Evolutionary conservation across 176 grass and related monocot genomes (phyloP).

Genomic region (Ensete glaucum): DNA sequence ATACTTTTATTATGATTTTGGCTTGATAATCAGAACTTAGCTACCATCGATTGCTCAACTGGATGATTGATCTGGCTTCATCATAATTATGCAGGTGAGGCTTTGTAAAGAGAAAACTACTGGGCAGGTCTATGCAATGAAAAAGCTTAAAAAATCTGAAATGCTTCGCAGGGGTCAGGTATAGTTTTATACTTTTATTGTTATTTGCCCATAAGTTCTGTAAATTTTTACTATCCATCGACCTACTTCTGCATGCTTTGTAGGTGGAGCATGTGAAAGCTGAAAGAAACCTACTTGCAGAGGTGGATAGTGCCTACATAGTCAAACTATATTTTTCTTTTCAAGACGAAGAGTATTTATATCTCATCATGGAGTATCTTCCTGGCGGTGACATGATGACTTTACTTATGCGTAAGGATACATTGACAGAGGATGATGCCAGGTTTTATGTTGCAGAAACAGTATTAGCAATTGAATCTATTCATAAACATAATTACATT

Average conservation of each 20-base stretch:
- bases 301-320: slow-evolving; percentile 93
- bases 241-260: slow-evolving; percentile 21
- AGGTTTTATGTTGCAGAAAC: slow-evolving; percentile 97
- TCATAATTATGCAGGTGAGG: slow-evolving; percentile 62
- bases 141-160: slow-evolving; percentile 99
- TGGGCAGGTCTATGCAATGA: slow-evolving; percentile 93
- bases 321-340: slow-evolving; percentile 97
- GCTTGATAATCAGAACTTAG: too few species aligned
- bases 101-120: slow-evolving; percentile 86
- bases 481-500: slow-evolving; percentile 96
- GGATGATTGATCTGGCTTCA: not conserved
- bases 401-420: slow-evolving; percentile 96
- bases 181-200: slow-evolving; percentile 29
- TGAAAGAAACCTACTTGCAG: slow-evolving; percentile 96
- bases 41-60: not conserved
- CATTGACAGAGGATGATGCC: slow-evolving; percentile 80
- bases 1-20: not conserved
- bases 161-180: slow-evolving; percentile 99
- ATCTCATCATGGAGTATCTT: slow-evolving; percentile 99
- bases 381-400: slow-evolving; percentile 99
- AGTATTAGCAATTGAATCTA: slow-evolving; percentile 89
- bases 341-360: slow-evolving; percentile 91
- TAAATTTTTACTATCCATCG: not conserved
- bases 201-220: slow-evolving; percentile 15
- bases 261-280: slow-evolving; percentile 99